Conservation (phyloP, 352 stramenopile species). For the Phytophthora nicotianae region DNA sequence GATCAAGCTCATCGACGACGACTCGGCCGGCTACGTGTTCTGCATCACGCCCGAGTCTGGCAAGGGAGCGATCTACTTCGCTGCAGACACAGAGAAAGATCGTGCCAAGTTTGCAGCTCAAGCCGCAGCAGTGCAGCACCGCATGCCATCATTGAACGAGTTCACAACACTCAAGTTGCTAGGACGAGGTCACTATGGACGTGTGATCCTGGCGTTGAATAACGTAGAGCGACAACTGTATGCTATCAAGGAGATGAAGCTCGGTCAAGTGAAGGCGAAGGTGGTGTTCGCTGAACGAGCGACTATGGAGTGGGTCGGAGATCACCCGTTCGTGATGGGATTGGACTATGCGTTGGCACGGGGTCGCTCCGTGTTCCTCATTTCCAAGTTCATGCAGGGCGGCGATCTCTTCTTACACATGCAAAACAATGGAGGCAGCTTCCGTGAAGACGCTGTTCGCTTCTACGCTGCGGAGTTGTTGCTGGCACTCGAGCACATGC, state of each 20-base stretch:
- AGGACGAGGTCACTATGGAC: slow-evolving; percentile 84
- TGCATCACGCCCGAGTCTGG: slow-evolving; percentile 71
- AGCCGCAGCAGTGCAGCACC: slow-evolving; percentile 62
- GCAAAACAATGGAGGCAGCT: slow-evolving; percentile 85
- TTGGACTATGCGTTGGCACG: slow-evolving; percentile 97
- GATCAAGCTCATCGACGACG: slow-evolving; percentile 81
- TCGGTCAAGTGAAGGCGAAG: slow-evolving; percentile 86
- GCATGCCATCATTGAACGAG: slow-evolving; percentile 55
- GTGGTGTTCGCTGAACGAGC: slow-evolving; percentile 85
- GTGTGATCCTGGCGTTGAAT: slow-evolving; percentile 70
- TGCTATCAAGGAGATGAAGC: slow-evolving; percentile 91
- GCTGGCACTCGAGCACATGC: slow-evolving; percentile 87
- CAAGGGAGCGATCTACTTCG: slow-evolving; percentile 74
- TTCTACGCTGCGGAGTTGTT: slow-evolving; percentile 89
- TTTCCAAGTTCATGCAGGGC: slow-evolving; percentile 98
- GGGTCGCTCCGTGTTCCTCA: slow-evolving; percentile 96
- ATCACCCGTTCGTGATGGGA: slow-evolving; percentile 97
- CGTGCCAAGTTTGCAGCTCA: slow-evolving; percentile 77
- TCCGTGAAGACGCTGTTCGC: slow-evolving; percentile 72
- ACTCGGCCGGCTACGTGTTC: slow-evolving; percentile 81
- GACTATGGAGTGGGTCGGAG: slow-evolving; percentile 84
- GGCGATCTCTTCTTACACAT: slow-evolving; percentile 95
- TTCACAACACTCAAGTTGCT: slow-evolving; percentile 87
- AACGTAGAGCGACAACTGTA: slow-evolving; percentile 61
- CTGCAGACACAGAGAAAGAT: slow-evolving; percentile 85